Conservation (phyloP, 1,284 basidiomycete genomes). For the Cerrena zonata region DNA sequence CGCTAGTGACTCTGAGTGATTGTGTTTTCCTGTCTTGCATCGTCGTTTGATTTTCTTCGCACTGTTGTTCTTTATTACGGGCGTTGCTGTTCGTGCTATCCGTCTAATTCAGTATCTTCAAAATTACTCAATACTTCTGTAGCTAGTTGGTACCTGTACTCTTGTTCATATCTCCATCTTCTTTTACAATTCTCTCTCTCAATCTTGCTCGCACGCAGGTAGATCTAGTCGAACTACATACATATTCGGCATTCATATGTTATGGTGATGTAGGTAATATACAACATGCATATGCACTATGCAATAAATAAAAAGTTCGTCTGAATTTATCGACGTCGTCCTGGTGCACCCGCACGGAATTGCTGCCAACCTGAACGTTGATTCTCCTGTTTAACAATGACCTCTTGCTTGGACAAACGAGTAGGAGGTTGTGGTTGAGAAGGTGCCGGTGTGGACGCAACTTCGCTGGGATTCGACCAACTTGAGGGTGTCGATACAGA, state of each 20-base stretch:
- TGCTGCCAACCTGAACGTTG: slow-evolving; percentile 48
- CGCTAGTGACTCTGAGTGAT: slow-evolving; percentile 76
- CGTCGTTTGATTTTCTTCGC: slow-evolving; percentile 9
- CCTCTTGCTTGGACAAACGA: not conserved
- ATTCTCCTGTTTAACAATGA: slow-evolving; percentile 16
- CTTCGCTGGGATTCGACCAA: not conserved
- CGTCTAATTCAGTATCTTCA: too few species aligned
- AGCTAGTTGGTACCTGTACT: slow-evolving; percentile 24
- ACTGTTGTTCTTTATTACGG: slow-evolving; percentile 14
- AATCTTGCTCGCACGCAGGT: not conserved
- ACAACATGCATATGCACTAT: not conserved
- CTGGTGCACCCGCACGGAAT: slow-evolving; percentile 33
- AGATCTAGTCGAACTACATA: slow-evolving; percentile 1
- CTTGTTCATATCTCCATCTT: slow-evolving; percentile 2
- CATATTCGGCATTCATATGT: too few species aligned
- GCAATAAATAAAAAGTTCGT: not conserved
- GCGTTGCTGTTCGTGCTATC: slow-evolving; percentile 23
- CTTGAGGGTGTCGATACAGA: too few species aligned
- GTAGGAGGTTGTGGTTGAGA: not conserved
- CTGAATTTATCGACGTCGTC: slow-evolving; percentile 19
- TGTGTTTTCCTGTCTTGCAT: slow-evolving; percentile 6
- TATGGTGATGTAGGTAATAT: slow-evolving; percentile 4
- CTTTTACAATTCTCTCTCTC: too few species aligned
- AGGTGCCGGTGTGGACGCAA: not conserved
- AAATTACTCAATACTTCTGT: slow-evolving; percentile 30